Evolutionary conservation across 2,329 filamentous ascomycete genomes (phyloP), one percentile per base, ranked within the genome.

Genomic region (Colletotrichum incanum): DNA sequence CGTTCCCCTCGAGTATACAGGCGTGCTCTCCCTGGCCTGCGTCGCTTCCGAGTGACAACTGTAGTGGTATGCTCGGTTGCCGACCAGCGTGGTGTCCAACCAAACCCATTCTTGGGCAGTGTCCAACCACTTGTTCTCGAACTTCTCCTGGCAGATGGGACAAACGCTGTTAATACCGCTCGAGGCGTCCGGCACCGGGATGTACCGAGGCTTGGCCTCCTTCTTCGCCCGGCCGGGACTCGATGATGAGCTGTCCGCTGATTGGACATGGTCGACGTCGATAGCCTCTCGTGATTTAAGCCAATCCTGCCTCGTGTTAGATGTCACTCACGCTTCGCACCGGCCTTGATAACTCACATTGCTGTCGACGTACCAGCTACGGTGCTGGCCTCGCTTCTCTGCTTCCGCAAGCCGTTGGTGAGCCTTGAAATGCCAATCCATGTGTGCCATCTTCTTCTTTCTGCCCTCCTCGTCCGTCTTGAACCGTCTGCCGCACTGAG

Each of bases 361-460:
- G 84, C 97, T 94, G 78, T 97, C 94, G 60, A 98, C 92, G 80
- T 98, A 98, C 94, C 95, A 98, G 81, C 94, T 97, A 43, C 96
- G 92, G 79, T 97, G 95, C 77, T 97, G 93, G 41, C 94, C 95
- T 73, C 94, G 90, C 80, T 94, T 96, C 78, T 94, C 92, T 18
- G 93, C 92, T 76, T 98, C 96, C 3, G 92, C 91, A 83, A 97
- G 94, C 56, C 95, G 92, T 78, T 95, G 93, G 78, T 98, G 96
- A 31, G 96, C 95, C 68, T 93, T 92, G 84, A 99, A 99, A 82
- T 99, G 96, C 96, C 96, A 99, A 82, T 99, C 96, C 86, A 99
- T 92, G 80, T 99, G 96, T 3, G 93, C 91, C 31, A 92, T 94
- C 84, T 98, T 98, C 85, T 93, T 93, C 79, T 92, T 92, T 77